Evolutionary conservation across 441 rosid genomes (phyloP).

Genomic region (Omphalea diandra): DNA sequence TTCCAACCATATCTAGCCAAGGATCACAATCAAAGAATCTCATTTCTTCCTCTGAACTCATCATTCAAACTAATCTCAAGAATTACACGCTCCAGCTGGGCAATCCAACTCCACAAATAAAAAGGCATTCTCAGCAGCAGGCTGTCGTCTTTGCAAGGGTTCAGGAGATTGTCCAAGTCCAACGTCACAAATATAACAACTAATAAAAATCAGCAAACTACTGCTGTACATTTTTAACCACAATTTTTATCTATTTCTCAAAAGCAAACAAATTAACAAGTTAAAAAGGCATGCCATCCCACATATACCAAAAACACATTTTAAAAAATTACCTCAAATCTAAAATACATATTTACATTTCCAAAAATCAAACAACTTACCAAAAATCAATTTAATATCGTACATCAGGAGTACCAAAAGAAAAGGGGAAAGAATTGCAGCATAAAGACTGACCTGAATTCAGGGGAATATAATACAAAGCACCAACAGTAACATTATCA

Average conservation of each 20-base stretch:
- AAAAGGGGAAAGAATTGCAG: not conserved
- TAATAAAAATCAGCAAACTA: not conserved
- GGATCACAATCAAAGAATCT: not conserved
- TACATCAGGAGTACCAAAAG: not conserved
- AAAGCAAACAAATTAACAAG: not conserved
- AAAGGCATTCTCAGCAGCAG: not conserved
- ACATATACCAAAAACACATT: not conserved
- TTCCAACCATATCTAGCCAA: not conserved
- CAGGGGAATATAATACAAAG: constrained; percentile 73
- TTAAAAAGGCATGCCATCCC: not conserved
- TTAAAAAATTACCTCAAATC: constrained; percentile 1
- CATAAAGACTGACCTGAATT: constrained; percentile 66
- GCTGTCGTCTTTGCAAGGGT: not conserved
- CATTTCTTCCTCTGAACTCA: not conserved
- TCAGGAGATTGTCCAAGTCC: constrained; percentile 4
- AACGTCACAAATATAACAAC: not conserved
- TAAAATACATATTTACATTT: not conserved
- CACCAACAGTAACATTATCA: constrained; percentile 78
- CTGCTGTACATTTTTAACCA: too few species aligned
- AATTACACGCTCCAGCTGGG: not conserved
- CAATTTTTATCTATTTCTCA: not conserved
- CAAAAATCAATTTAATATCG: not conserved
- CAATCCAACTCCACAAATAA: not conserved
- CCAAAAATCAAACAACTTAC: constrained; percentile 6
- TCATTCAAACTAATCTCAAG: not conserved